Evolutionary conservation across 1,284 basidiomycete species (phyloP), one percentile per base, ranked within the genome.

Genomic region (Fomitopsis schrenkii): DNA sequence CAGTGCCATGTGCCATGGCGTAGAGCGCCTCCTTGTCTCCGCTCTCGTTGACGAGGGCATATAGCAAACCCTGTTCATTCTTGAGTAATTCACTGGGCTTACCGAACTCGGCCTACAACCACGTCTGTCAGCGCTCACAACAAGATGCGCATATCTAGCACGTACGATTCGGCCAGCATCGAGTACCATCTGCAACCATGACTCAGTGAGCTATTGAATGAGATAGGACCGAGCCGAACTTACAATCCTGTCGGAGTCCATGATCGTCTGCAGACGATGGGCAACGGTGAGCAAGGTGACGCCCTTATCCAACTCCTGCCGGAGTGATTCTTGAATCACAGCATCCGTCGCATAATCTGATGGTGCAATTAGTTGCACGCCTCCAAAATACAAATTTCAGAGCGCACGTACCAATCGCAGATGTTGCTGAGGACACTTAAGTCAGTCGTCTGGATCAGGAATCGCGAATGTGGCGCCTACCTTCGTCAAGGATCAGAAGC

Each of bases 241-340:
- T 63, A 68, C 68, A 38, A 73, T 73, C 57, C 70, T 74, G 65
- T 75, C 76, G 0, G 83, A 80, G 62, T 87, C 86, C 77, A 87
- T 86, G 63, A 88, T 84, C 2, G 85, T 88, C 66, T 87, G 86
- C n/a, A 89, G 72, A 40, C 87, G 80, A 70, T 88, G 87, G 6
- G 87, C 87, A 38, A 88, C 76, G 12, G 84, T 87, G 54, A 89
- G 78, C 3, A 88, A 69, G 0, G 85, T 87, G 3, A 82, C 80
- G 61, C 82, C 83, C 5, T 75, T 68, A 9, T 72, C 76, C 28
- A 87, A 75, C 64, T 83, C 80, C 57, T 76, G 76, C 8, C 83
- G 77, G 42, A 86, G 73, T 2, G 83, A 81, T 1, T 74, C 72
- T 72, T 87, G 67, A 33, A 69, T 69, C 53, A 67, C 55, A 1